These are phyloP conservation scores for Lactarius evosmus DNA, from an alignment of 768 basidiomycete species.

Conservation along the genomic window DNA sequence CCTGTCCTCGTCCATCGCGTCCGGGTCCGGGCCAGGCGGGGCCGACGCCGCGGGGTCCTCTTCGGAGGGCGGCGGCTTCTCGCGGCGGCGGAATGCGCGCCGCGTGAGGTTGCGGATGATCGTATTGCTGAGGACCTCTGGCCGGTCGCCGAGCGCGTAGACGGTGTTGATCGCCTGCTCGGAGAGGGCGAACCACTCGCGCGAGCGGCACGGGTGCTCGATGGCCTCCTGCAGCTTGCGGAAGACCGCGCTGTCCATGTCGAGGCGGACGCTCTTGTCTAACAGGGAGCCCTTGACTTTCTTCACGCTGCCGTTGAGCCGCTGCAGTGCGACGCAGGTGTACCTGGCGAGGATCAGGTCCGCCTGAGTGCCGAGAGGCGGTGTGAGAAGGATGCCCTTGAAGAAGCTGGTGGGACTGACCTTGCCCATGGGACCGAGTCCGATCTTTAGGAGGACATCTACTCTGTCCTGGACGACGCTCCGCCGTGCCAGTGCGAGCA, in stretches of 20 bases:
- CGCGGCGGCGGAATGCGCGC: constrained; percentile 52
- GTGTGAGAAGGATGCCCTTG: not conserved
- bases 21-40: constrained; percentile 38
- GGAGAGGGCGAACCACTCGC: constrained; percentile 95
- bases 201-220: constrained; percentile 73
- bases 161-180: constrained; percentile 97
- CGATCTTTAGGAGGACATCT: constrained; percentile 81
- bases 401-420: constrained; percentile 39
- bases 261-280: constrained; percentile 80
- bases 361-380: constrained; percentile 42
- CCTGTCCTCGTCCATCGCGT: constrained; percentile 57
- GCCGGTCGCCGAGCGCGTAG: constrained; percentile 91
- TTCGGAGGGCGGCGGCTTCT: constrained; percentile 29
- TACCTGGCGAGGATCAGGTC: constrained; percentile 91
- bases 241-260: constrained; percentile 88
- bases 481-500: constrained; percentile 84
- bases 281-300: constrained; percentile 94
- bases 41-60: not conserved
- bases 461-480: constrained; percentile 78
- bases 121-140: constrained; percentile 75
- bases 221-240: constrained; percentile 76
- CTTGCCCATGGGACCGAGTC: constrained; percentile 80
- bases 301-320: constrained; percentile 91
- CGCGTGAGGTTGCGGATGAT: constrained; percentile 80
- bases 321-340: constrained; percentile 89